These are phyloP conservation scores for Echium plantagineum DNA, from an alignment of 257 asterid species.

Conservation along the genomic window DNA sequence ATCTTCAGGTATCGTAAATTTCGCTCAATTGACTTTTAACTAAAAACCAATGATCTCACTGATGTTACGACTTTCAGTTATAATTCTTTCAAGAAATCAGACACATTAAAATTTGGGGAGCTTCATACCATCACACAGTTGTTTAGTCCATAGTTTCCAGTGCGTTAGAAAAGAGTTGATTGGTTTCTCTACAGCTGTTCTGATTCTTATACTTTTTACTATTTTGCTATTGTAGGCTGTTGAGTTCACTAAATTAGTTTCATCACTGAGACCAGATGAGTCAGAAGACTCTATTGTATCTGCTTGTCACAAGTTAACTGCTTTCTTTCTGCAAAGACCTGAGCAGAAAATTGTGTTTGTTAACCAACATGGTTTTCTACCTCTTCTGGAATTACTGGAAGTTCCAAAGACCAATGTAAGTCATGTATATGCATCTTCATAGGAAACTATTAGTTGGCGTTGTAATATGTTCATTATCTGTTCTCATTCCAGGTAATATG, in stretches of 20 bases:
- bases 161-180: background rate
- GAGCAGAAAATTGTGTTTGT: slow-evolving; percentile 86
- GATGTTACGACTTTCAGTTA: background rate
- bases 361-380: slow-evolving; percentile 91
- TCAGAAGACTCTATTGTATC: slow-evolving; percentile 81
- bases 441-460: too few species aligned
- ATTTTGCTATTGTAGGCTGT: slow-evolving; percentile 46
- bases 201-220: slow-evolving; percentile 4
- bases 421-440: slow-evolving; percentile 17
- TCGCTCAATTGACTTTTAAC: background rate
- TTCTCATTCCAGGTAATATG: slow-evolving; percentile 57
- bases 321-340: slow-evolving; percentile 79
- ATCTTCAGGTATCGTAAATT: slow-evolving; percentile 68
- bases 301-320: slow-evolving; percentile 80
- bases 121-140: too few species aligned
- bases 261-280: slow-evolving; percentile 90
- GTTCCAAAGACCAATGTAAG: slow-evolving; percentile 81
- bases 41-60: slow-evolving; percentile 3
- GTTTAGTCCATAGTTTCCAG: background rate
- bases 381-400: slow-evolving; percentile 89
- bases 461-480: background rate
- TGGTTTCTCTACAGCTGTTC: background rate
- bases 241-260: slow-evolving; percentile 80
- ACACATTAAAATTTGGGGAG: background rate
- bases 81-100: background rate